These are phyloP conservation scores for Botrytis fabae DNA, from an alignment of 2,329 filamentous ascomycete species.

Conservation along the genomic window DNA sequence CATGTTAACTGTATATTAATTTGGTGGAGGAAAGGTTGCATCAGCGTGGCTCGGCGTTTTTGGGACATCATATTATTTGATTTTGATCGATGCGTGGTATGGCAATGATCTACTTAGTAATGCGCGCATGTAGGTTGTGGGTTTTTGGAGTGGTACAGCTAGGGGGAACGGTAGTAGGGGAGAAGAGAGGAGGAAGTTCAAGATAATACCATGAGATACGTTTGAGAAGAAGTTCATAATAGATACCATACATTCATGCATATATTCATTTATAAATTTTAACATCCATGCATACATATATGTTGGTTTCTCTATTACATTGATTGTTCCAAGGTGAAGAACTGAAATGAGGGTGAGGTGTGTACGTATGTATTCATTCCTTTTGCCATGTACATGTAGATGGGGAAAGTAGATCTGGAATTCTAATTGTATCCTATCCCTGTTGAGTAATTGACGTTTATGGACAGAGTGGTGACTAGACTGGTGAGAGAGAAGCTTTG, in stretches of 20 bases:
- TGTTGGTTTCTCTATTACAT: not conserved
- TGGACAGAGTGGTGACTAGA: too few species aligned
- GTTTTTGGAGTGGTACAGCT: not conserved
- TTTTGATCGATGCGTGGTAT: not conserved
- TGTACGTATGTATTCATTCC: not conserved
- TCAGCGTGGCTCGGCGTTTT: conserved; percentile 19
- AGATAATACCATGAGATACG: not conserved
- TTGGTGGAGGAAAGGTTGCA: not conserved
- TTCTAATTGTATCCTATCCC: too few species aligned
- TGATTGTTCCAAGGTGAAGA: not conserved
- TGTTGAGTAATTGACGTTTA: too few species aligned
- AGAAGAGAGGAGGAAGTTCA: not conserved
- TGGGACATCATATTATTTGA: not conserved
- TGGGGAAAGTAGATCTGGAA: too few species aligned
- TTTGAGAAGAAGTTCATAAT: not conserved
- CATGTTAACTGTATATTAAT: not conserved
- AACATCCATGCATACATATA: not conserved
- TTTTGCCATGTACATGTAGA: not conserved
- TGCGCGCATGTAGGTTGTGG: not conserved
- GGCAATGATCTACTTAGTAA: not conserved
- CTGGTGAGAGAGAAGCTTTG: too few species aligned
- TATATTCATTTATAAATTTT: not conserved
- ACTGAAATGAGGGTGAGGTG: not conserved
- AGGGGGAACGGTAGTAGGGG: too few species aligned
- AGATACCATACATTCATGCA: not conserved